Conservation (phyloP, 2,329 filamentous ascomycete species). For the Kalmusia sp. region DNA sequence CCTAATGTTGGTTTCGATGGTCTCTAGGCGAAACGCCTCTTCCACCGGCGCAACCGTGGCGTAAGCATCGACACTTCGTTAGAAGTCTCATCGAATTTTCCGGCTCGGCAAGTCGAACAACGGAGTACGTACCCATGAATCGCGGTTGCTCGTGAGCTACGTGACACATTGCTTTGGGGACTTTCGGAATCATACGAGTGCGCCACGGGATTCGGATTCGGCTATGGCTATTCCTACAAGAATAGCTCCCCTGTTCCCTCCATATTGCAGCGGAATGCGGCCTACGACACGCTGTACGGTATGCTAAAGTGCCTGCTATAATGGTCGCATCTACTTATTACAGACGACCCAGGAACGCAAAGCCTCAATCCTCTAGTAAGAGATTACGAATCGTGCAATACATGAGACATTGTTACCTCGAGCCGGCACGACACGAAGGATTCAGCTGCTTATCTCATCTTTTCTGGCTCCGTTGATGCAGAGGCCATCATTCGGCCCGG, state of each 20-base stretch:
- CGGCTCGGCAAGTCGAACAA: background rate
- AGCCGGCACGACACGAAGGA: background rate
- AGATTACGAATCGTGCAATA: background rate
- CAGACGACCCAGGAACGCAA: too few relatives aligned
- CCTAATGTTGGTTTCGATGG: too few relatives aligned
- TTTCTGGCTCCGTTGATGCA: conserved; percentile 4
- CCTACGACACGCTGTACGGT: too few relatives aligned
- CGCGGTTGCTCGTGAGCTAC: background rate
- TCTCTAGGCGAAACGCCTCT: too few relatives aligned
- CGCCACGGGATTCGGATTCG: background rate
- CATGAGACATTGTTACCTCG: background rate
- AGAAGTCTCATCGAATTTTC: background rate
- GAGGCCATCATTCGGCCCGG: conserved; percentile 6
- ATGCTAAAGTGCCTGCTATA: too few relatives aligned
- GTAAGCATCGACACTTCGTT: background rate
- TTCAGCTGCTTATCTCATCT: conserved; percentile 9
- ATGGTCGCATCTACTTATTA: too few relatives aligned
- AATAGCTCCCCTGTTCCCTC: too few relatives aligned
- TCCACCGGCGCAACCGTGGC: too few relatives aligned
- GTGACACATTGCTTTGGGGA: background rate
- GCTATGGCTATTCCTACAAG: too few relatives aligned
- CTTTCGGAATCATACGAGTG: background rate
- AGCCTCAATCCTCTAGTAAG: background rate
- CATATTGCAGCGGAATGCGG: too few relatives aligned
- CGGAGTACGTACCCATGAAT: background rate